Conservation (phyloP, 441 rosid species). For the Gossypium lobatum region DNA sequence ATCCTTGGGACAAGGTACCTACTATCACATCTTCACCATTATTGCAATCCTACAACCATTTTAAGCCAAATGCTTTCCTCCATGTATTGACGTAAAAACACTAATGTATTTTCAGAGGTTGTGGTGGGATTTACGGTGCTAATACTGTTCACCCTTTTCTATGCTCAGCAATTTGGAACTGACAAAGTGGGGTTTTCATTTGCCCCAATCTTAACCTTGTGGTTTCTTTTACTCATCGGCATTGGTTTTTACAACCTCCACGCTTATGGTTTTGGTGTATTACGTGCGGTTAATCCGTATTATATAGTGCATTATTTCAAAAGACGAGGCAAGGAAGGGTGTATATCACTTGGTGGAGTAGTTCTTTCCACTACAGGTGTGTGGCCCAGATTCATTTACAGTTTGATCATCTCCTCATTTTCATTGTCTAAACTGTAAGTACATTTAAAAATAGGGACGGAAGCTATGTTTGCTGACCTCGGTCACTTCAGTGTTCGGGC, state of each 20-base stretch:
- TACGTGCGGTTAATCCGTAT: constrained; percentile 65
- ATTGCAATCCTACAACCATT: neutral
- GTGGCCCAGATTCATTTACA: neutral
- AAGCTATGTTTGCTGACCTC: constrained; percentile 88
- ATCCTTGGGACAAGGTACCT: constrained; percentile 44
- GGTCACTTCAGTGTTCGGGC: constrained; percentile 75
- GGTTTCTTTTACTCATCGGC: constrained; percentile 50
- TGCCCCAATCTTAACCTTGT: constrained; percentile 49
- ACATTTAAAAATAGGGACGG: constrained; percentile 40
- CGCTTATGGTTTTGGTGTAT: constrained; percentile 42
- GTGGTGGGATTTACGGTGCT: constrained; percentile 56
- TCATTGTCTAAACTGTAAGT: neutral
- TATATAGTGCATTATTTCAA: constrained; percentile 52
- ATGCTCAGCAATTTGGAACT: constrained; percentile 54
- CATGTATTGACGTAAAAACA: neutral
- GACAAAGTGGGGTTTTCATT: constrained; percentile 66
- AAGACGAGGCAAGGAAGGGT: constrained; percentile 46
- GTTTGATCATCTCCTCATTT: neutral
- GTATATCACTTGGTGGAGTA: constrained; percentile 74
- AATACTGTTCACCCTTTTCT: constrained; percentile 46
- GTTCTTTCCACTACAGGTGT: constrained; percentile 63
- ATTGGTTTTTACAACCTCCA: constrained; percentile 60
- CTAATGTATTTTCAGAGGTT: constrained; percentile 33
- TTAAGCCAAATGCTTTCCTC: neutral
- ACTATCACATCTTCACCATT: neutral